Percentiles rank a stretch among this genome's conserved stretches.
Evolutionary conservation across 345 rosid genomes (phyloP).

Genomic region (Eutrema japonicum): DNA sequence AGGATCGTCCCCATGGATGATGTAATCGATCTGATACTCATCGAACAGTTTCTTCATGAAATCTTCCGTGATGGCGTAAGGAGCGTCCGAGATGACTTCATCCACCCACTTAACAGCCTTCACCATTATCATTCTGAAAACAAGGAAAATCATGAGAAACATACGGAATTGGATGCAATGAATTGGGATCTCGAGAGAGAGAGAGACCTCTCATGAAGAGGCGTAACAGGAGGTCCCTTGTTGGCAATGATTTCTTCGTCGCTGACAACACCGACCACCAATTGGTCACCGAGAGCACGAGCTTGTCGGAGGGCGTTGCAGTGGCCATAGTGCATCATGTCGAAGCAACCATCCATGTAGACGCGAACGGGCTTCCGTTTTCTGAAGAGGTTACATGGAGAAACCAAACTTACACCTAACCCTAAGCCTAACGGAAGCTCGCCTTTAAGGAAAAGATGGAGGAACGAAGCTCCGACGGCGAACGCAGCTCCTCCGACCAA

Average conservation of each 20-base stretch:
- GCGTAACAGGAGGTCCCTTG: conserved; percentile 90
- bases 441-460: conserved; percentile 47
- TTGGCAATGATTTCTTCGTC: conserved; percentile 94
- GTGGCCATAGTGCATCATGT: conserved; percentile 98
- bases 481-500: conserved; percentile 59
- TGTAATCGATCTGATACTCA: conserved; percentile 84
- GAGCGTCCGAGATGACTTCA: conserved; percentile 86
- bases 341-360: conserved; percentile 99
- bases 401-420: conserved; percentile 43
- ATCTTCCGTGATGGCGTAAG: conserved; percentile 85
- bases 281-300: conserved; percentile 83
- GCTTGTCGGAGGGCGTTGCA: conserved; percentile 93
- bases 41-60: conserved; percentile 82
- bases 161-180: conserved; percentile 3
- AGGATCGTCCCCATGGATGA: conserved; percentile 97
- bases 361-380: conserved; percentile 73
- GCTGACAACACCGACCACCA: conserved; percentile 90
- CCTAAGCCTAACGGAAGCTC: conserved; percentile 45
- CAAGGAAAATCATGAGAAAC: too few relatives aligned
- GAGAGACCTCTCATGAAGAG: conserved; percentile 85
- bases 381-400: conserved; percentile 45
- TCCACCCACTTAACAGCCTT: conserved; percentile 97
- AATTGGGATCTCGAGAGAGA: background rate
- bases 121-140: conserved; percentile 72
- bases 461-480: conserved; percentile 53